Evolutionary conservation across 371 early-diverging fungal species (phyloP), one percentile per base, ranked within the genome.

Genomic region (Rhizomucor miehei): DNA sequence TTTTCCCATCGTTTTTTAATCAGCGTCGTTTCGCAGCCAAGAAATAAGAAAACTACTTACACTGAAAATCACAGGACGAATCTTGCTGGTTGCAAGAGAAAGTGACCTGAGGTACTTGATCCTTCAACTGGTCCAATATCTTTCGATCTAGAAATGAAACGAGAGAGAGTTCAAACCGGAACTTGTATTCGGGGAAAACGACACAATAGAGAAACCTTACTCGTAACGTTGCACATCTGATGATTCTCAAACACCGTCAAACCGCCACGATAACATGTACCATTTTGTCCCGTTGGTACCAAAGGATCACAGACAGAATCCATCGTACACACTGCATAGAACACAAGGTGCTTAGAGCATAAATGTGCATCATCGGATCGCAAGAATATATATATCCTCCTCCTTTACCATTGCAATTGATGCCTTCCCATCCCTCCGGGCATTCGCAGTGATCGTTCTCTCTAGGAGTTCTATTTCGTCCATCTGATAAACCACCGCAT

Each of bases 151-250:
- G 5, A 29, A 8, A 8, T 3, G 8, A 8, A 8, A 29, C 5
- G 29, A 29, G 29, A 3, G 29, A 29, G 29, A 29, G 29, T 3
- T 29, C 29, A 29, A 8, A 29, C 29, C 29, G 29, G 29, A 29
- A 29, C 29, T 29, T 29, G 29, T 29, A 29, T 29, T 29, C 29
- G 29, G 29, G 29, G 29, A 29, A 29, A 29, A 29, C 29, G 29
- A 29, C 29, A 3, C 29, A 29, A 29, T n/a, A 29, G 29, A 29
- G n/a, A 29, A 29, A 29, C 29, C 83, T 66, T 77, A 91, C 91
- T 95, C 25, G 90, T 93, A 4, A 95, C 91, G 66, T 89, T 84
- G 76, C 96, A 95, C 71, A 89, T 88, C 55, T 93, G 86, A 56
- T 86, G 84, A 58, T 89, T 92, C 49, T 86, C 82, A 46, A 80